Percentiles rank a stretch among this genome's conserved stretches.
Evolutionary conservation across 768 basidiomycete species (phyloP).

Genomic region (Mrakia frigida): DNA sequence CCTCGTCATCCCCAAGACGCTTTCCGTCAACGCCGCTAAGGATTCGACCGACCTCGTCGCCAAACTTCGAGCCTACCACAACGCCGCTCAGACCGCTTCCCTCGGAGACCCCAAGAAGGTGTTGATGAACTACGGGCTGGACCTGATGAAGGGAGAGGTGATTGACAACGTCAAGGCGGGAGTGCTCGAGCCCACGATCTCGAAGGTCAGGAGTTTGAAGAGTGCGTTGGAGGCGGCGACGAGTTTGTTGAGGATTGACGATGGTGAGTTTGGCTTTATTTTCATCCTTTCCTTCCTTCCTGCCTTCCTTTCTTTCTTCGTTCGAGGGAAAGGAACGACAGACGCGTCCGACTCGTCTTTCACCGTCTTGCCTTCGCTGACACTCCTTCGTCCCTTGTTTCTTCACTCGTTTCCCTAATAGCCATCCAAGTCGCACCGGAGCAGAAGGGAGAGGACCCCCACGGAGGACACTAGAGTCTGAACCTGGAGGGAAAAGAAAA

Average conservation of each 20-base stretch:
- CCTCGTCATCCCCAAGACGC: conserved; percentile 90
- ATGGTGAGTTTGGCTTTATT: conserved; percentile 16
- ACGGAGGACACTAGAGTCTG: conserved; percentile 23
- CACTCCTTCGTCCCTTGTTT: neutral
- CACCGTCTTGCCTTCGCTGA: neutral
- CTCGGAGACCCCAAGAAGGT: conserved; percentile 84
- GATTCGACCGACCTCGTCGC: conserved; percentile 97
- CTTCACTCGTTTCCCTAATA: neutral
- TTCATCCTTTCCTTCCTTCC: neutral
- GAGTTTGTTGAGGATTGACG: conserved; percentile 88
- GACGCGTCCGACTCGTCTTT: neutral
- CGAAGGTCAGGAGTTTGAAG: conserved; percentile 95
- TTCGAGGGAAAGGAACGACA: neutral
- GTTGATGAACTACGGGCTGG: conserved; percentile 86
- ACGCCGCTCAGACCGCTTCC: conserved; percentile 88
- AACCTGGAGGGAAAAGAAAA: conserved; percentile 6
- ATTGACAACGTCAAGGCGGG: conserved; percentile 91
- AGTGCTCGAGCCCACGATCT: conserved; percentile 90
- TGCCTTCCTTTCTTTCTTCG: neutral
- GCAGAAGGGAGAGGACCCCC: conserved; percentile 25
- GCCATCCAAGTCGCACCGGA: conserved; percentile 33
- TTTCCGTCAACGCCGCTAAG: conserved; percentile 96
- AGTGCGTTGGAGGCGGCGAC: conserved; percentile 95
- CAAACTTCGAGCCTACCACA: conserved; percentile 93
- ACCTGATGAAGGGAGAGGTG: conserved; percentile 88